These are phyloP conservation scores for Beauveria asiatica DNA, from an alignment of 2,329 filamentous ascomycete genomes.

Conservation along the genomic window DNA sequence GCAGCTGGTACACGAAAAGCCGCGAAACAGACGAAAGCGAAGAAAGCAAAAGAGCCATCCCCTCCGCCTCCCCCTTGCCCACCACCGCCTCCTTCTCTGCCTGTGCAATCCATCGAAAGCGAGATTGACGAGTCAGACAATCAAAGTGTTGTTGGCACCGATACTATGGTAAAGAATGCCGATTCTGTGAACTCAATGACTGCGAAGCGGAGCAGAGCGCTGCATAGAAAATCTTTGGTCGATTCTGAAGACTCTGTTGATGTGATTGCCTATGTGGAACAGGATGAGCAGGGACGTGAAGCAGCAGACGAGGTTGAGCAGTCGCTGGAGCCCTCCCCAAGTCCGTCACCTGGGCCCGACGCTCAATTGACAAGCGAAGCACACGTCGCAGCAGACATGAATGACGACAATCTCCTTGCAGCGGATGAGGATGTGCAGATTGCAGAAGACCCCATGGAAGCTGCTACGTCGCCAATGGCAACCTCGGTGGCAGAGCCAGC, in stretches of 20 bases:
- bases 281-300: slow-evolving; percentile 16
- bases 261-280: slow-evolving; percentile 3
- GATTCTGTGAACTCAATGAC: slow-evolving; percentile 2
- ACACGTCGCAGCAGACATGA: background rate
- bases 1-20: slow-evolving; percentile 38
- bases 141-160: slow-evolving; percentile 34
- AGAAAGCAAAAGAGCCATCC: slow-evolving; percentile 32
- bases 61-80: slow-evolving; percentile 19
- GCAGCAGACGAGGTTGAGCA: background rate
- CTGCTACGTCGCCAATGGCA: slow-evolving; percentile 5
- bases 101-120: slow-evolving; percentile 7
- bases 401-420: slow-evolving; percentile 4
- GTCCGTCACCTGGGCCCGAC: slow-evolving; percentile 10
- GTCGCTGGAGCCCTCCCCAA: slow-evolving; percentile 11
- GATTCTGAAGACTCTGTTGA: slow-evolving; percentile 10
- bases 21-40: slow-evolving; percentile 37
- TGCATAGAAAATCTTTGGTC: background rate
- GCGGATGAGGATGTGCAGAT: slow-evolving; percentile 8
- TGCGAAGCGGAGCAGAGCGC: background rate
- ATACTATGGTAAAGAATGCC: slow-evolving; percentile 30
- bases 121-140: slow-evolving; percentile 19
- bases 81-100: slow-evolving; percentile 13
- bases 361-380: slow-evolving; percentile 12
- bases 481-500: slow-evolving; percentile 22
- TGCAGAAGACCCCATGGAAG: slow-evolving; percentile 10